phyloP scores from a whole-genome alignment of 306 rosid species.

The Cucurbita maxima region DNA sequence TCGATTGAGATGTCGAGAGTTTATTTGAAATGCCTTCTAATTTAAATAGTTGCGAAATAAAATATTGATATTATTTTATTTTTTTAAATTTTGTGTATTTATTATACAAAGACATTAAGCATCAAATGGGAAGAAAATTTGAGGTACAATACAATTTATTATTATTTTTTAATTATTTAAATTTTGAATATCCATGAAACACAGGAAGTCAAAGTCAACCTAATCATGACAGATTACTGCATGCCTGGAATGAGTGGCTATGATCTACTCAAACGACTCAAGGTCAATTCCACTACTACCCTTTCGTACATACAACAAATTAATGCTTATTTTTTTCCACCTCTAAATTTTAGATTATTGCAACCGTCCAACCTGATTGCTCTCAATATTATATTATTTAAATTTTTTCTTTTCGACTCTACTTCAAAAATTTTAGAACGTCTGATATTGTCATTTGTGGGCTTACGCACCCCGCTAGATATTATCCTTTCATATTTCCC shows the following conservation, averaged over 20 bases:
- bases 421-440: too few species aligned
- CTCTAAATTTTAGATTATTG: background rate
- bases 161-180: background rate
- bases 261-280: constrained; percentile 82
- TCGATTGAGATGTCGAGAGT: too few species aligned
- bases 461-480: too few species aligned
- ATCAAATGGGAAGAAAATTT: background rate
- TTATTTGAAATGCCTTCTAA: too few species aligned
- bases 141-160: background rate
- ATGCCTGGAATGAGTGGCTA: constrained; percentile 99
- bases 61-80: too few species aligned
- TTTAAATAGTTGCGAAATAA: too few species aligned
- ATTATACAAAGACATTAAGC: background rate
- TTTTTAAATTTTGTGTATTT: background rate
- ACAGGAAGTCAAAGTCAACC: constrained; percentile 80
- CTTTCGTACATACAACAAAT: background rate
- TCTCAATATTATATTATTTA: too few species aligned
- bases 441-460: too few species aligned
- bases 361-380: too few species aligned
- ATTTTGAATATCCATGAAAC: background rate
- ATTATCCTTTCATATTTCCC: too few species aligned
- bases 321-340: background rate
- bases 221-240: constrained; percentile 99
- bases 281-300: constrained; percentile 29
- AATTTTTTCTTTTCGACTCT: too few species aligned